Base-by-base conservation (phyloP, 169 alveolate species). In the Plasmodium adleri region DNA sequence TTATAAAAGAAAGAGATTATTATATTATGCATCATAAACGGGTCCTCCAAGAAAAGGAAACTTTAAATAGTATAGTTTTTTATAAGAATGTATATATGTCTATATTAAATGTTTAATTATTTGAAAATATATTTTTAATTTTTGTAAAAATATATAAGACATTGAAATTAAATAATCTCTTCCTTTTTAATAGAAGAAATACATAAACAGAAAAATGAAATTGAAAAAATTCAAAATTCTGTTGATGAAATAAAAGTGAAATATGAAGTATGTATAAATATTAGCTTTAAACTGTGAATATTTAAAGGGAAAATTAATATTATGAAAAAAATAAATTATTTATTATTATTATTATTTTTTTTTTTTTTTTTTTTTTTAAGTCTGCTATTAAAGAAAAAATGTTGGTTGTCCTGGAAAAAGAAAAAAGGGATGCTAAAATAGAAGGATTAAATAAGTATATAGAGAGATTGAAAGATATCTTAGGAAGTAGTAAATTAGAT, bases 21-120 rank as follows among this genome's bases (percentile, higher is more conserved):
- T 80, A 80, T 62, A 56, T 80, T 56, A 80, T 80, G 90, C 90
- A 80, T 72, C 90, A 80, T 68, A 80, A 80, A 56, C 70, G 90
- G 58, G 90, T 80, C 59, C 59, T 80, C 32, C 90, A 80, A 54
- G 90, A 80, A 26, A 80, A 80, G 83, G 90, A 80, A 68, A 80
- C 90, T 45, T 52, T 80, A 56, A 80, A 80, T 54, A 80, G 90
- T 80, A 80, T 47, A 56, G 63, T 39, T 62, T 68, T 50, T 50
- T 12, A 5, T 39, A 80, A 39, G 17, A 67, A 43, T 39, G 17
- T 68, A 7, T 72, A 4, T 47, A 58, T 13, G 43, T 39, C 47
- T 39, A 20, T 68, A 28, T 80, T 66, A 52, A 54, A 47, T 50
- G 39, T 78, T 78, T 71, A 24, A 78, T 52, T 28, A 22, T 78